These are phyloP conservation scores for Elsinoe ampelina DNA, from an alignment of 2,329 filamentous ascomycete species.

Conservation along the genomic window DNA sequence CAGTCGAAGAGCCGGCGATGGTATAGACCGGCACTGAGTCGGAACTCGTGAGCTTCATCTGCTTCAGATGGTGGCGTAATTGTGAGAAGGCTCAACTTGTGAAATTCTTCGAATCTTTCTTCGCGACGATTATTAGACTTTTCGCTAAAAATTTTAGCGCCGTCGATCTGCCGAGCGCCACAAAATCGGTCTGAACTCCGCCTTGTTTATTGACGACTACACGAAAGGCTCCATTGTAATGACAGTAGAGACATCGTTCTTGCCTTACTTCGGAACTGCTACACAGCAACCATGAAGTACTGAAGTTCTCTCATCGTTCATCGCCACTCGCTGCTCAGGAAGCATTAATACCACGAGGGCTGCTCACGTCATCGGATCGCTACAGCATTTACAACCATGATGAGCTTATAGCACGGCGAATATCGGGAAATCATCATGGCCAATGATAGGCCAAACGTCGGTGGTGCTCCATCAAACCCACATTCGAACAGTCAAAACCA, in stretches of 20 bases:
- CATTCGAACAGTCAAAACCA: neutral
- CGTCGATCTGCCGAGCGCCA: conserved; percentile 4
- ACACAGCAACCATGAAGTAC: no score
- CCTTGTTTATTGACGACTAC: neutral
- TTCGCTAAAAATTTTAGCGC: neutral
- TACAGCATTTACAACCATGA: neutral
- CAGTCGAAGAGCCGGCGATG: conserved; percentile 81
- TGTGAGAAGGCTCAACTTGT: neutral
- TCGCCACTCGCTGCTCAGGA: no score
- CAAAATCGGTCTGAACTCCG: neutral
- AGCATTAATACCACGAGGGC: no score
- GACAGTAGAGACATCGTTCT: neutral
- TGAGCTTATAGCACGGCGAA: neutral
- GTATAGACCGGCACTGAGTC: conserved; percentile 87
- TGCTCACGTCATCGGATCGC: no score
- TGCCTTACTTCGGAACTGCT: neutral
- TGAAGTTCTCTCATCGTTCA: no score
- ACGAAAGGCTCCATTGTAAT: neutral
- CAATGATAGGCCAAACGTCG: neutral
- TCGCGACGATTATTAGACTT: neutral
- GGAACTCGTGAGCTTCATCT: conserved; percentile 74
- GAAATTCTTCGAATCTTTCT: conserved; percentile 1
- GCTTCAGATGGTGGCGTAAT: conserved; percentile 5
- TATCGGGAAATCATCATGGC: neutral
- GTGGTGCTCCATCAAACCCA: neutral